Evolutionary conservation across 2,329 filamentous ascomycete genomes (phyloP).

Genomic region (Ceratocystis albifundus): DNA sequence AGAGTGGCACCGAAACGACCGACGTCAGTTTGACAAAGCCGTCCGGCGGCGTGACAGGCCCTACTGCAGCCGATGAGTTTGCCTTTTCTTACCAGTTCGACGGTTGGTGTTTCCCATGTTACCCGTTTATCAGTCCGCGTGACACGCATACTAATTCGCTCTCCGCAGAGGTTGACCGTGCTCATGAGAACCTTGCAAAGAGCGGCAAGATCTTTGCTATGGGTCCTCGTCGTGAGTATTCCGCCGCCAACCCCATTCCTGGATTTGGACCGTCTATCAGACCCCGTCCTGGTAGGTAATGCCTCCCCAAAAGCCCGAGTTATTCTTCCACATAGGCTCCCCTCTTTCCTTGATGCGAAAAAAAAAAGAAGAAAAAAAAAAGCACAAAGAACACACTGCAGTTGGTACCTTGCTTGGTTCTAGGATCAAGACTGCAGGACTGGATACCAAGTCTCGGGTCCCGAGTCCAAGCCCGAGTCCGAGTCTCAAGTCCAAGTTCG

Average conservation of each 20-base stretch:
- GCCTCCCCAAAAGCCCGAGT: constrained; percentile 23
- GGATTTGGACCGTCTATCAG: constrained; percentile 32
- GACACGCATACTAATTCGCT: constrained; percentile 9
- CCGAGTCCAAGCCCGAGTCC: neutral
- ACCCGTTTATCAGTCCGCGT: neutral
- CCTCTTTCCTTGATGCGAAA: neutral
- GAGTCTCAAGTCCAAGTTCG: neutral
- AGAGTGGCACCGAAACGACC: constrained; percentile 7
- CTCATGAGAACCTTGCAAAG: constrained; percentile 90
- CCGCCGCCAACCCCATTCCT: constrained; percentile 40
- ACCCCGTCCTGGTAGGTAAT: constrained; percentile 28
- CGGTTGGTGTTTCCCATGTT: constrained; percentile 48
- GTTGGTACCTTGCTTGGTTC: constrained; percentile 8
- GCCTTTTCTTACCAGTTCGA: constrained; percentile 84
- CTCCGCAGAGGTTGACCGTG: constrained; percentile 79
- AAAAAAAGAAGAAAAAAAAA: neutral
- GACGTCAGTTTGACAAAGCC: constrained; percentile 18
- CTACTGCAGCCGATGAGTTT: constrained; percentile 61
- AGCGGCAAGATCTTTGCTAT: constrained; percentile 82
- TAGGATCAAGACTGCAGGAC: neutral
- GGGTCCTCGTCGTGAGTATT: constrained; percentile 70
- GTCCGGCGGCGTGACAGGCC: constrained; percentile 64
- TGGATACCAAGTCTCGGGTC: neutral
- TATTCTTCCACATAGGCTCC: neutral
- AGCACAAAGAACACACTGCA: neutral